These are phyloP conservation scores for Aegilops umbellulata DNA, from an alignment of 176 grass and related monocot species.

Conservation along the genomic window DNA sequence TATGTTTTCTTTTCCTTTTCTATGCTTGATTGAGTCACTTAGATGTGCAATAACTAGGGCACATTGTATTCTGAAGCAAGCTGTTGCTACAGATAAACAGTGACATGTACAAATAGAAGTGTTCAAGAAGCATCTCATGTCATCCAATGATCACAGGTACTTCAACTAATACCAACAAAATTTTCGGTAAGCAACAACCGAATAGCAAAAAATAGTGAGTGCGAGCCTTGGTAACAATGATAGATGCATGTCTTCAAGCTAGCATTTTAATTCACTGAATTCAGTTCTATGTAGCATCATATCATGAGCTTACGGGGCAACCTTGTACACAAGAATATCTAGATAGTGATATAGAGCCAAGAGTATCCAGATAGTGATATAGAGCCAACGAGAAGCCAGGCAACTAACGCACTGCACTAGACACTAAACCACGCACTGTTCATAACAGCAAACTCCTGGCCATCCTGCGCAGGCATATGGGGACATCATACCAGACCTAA, in stretches of 20 bases:
- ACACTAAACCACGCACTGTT: background rate
- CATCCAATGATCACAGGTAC: background rate
- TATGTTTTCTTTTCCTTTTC: no score
- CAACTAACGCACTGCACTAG: background rate
- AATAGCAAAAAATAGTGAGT: background rate
- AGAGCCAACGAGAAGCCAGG: background rate
- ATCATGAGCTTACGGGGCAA: background rate
- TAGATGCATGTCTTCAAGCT: background rate
- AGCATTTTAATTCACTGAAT: background rate
- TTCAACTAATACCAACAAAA: background rate
- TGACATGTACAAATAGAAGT: background rate
- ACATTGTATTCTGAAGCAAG: background rate
- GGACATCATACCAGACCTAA: background rate
- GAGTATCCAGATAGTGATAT: background rate
- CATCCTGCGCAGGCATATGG: background rate
- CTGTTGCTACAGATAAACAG: background rate
- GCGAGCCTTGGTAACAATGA: background rate
- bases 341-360: background rate
- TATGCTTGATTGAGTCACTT: no score
- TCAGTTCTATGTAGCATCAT: background rate
- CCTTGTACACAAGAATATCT: background rate
- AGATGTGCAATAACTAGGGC: no score
- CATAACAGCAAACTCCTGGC: background rate
- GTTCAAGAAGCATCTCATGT: background rate
- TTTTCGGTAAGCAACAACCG: background rate